Evolutionary conservation across 108 stramenopile genomes (phyloP).

Genomic region (Nitzschia palea): DNA sequence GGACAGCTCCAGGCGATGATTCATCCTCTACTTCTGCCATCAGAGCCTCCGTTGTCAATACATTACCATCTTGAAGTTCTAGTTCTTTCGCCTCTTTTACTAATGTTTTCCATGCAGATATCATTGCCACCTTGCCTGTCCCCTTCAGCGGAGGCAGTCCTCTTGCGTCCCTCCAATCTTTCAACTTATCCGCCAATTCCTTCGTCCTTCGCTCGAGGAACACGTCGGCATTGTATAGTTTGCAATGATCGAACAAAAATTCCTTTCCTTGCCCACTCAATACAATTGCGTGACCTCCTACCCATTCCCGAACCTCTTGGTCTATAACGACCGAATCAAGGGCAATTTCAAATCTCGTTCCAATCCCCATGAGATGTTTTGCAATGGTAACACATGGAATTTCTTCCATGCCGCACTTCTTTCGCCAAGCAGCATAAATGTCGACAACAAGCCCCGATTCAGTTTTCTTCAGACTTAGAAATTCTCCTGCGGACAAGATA

Average conservation of each 20-base stretch:
- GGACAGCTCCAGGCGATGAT: background rate
- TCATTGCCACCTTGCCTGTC: slow-evolving; percentile 53
- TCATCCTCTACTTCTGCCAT: background rate
- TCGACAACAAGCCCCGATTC: slow-evolving; percentile 42
- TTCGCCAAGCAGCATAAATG: slow-evolving; percentile 36
- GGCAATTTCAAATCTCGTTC: slow-evolving; percentile 39
- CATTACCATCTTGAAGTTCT: slow-evolving; percentile 14
- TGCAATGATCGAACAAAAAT: slow-evolving; percentile 32
- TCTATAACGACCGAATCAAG: slow-evolving; percentile 16
- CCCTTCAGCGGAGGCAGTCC: slow-evolving; percentile 42
- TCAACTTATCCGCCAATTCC: slow-evolving; percentile 33
- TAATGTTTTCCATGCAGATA: slow-evolving; percentile 51
- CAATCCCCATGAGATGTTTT: slow-evolving; percentile 37
- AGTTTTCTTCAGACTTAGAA: slow-evolving; percentile 34
- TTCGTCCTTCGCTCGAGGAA: slow-evolving; percentile 44
- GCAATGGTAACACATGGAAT: slow-evolving; percentile 24
- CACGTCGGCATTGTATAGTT: slow-evolving; percentile 11
- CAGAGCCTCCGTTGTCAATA: slow-evolving; percentile 16
- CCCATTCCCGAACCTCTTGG: slow-evolving; percentile 24
- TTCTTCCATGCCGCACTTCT: slow-evolving; percentile 28
- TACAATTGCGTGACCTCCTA: slow-evolving; percentile 28
- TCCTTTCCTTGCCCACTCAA: slow-evolving; percentile 44
- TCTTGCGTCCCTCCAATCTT: slow-evolving; percentile 27
- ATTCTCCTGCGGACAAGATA: slow-evolving; percentile 24
- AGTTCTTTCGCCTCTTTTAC: slow-evolving; percentile 41